These are phyloP conservation scores for Monosporascus sp. DNA, from an alignment of 2,329 filamentous ascomycete genomes.

Conservation along the genomic window DNA sequence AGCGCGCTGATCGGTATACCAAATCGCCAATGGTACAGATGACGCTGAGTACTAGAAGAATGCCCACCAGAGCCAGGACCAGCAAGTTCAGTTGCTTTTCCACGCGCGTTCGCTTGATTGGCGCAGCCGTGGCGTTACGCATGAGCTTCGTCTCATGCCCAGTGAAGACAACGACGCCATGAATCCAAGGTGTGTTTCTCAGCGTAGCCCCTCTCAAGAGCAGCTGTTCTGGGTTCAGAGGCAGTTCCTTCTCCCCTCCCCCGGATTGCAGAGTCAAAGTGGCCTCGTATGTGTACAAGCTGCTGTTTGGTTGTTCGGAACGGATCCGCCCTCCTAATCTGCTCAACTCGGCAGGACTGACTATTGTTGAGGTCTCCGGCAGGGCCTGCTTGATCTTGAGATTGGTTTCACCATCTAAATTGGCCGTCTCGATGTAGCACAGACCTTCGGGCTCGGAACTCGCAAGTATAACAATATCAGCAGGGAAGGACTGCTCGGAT, in stretches of 20 bases:
- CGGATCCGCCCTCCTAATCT: constrained; percentile 79
- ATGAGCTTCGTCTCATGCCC: constrained; percentile 98
- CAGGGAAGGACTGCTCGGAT: constrained; percentile 91
- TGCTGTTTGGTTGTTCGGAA: constrained; percentile 97
- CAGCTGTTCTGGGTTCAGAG: constrained; percentile 87
- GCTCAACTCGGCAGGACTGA: constrained; percentile 81
- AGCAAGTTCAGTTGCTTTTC: constrained; percentile 91
- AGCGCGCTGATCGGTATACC: constrained; percentile 63
- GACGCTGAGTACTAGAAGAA: constrained; percentile 78
- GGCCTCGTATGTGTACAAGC: constrained; percentile 95
- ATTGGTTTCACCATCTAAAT: constrained; percentile 96
- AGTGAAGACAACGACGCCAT: constrained; percentile 93
- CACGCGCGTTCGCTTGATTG: constrained; percentile 95
- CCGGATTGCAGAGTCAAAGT: constrained; percentile 87
- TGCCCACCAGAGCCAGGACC: constrained; percentile 81
- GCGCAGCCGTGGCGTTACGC: constrained; percentile 94
- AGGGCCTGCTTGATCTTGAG: constrained; percentile 97
- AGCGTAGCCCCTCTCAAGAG: constrained; percentile 88
- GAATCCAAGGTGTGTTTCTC: constrained; percentile 94
- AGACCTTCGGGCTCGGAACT: constrained; percentile 96
- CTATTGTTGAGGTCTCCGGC: constrained; percentile 82
- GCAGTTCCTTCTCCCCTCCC: constrained; percentile 86
- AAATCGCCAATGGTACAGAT: constrained; percentile 90
- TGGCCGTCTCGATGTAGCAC: constrained; percentile 98
- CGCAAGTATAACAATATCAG: constrained; percentile 85